Evolutionary conservation across 176 grass and related monocot species (phyloP).

Genomic region (Tuctoria greenei): DNA sequence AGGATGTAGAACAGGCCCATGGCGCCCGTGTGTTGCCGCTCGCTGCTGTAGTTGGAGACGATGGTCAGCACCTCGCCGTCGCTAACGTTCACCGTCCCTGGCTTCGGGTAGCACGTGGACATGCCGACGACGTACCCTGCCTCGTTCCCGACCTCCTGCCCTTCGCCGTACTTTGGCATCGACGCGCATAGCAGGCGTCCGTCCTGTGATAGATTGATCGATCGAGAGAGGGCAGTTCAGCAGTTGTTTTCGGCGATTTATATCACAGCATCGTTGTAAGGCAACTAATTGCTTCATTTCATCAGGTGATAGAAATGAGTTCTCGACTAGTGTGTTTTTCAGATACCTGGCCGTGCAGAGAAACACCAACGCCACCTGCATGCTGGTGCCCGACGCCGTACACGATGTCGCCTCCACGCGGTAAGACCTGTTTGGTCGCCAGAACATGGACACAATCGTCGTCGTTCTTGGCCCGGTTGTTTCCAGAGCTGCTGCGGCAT

Average conservation of each 20-base stretch:
- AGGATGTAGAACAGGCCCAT: conserved; percentile 95
- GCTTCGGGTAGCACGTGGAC: conserved; percentile 73
- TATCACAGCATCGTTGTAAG: background rate
- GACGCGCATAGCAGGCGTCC: conserved; percentile 74
- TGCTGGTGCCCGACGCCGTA: conserved; percentile 84
- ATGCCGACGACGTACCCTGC: conserved; percentile 83
- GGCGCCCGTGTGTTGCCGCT: conserved; percentile 59
- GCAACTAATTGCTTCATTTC: too few species aligned
- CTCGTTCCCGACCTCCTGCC: conserved; percentile 70
- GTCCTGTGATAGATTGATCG: conserved; percentile 46
- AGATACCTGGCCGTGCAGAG: conserved; percentile 62
- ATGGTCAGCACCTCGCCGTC: conserved; percentile 70
- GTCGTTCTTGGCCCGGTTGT: conserved; percentile 38
- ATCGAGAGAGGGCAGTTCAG: too few species aligned
- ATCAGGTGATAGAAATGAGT: background rate
- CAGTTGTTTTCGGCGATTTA: background rate
- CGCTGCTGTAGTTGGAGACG: conserved; percentile 81
- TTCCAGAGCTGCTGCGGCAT: conserved; percentile 51
- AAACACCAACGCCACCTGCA: conserved; percentile 55
- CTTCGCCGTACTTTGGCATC: conserved; percentile 54
- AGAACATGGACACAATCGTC: conserved; percentile 50
- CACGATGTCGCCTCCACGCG: conserved; percentile 68
- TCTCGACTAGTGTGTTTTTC: background rate
- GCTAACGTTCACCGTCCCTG: conserved; percentile 51
- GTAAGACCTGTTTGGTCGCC: conserved; percentile 46